Base-by-base conservation (phyloP, 345 rosid genomes). In the Brassica juncea region DNA sequence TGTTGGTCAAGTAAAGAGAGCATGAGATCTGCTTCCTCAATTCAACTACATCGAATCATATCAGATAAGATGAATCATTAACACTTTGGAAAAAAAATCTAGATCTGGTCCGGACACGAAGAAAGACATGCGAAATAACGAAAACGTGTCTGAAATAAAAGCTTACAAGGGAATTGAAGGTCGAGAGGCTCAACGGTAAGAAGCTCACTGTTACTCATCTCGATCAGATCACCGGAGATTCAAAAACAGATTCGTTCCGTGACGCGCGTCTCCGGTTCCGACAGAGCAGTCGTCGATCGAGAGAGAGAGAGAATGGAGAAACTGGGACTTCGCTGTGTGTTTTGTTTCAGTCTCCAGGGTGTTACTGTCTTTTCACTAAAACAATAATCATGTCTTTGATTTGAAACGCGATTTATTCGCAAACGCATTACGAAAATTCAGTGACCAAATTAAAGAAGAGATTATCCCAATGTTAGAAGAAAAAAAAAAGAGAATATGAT, bases 21-120 rank as follows among this genome's bases (percentile, higher is more conserved):
- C 95, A 91, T 47, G 94, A 82, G 81, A 87, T 89, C 88, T 89
- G 98, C 86, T 87, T 94, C 94, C 77, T 89, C 93, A 92, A 81
- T 86, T 91, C 94, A 86, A 93, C 96, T 93, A 81, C 59, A 39
- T 9, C 47, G 2, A 14, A 49, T 49, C 55, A 44, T 44, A 44
- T 44, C 52, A 44, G 21, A 52, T 0, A 52, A 3, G 21, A 52
- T 1, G 57, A 52, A 52, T 52, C 57, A 52, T 47, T 47, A 47
- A 47, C 6, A 47, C 16, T 21, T 5, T 14, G 0, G 21, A 19
- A 19, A 19, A 19, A 42, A 52, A 0, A 32, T 8, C 52, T 44
- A 64, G 84, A 81, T 81, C 77, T 61, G 72, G 19, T 49, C 19
- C 19, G 59, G 59, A 25, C 42, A 44, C 6, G 1, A 66, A 73